Evolutionary conservation across 1,284 basidiomycete genomes (phyloP), one percentile per base, ranked within the genome.

Genomic region (Polyporus tsugae): DNA sequence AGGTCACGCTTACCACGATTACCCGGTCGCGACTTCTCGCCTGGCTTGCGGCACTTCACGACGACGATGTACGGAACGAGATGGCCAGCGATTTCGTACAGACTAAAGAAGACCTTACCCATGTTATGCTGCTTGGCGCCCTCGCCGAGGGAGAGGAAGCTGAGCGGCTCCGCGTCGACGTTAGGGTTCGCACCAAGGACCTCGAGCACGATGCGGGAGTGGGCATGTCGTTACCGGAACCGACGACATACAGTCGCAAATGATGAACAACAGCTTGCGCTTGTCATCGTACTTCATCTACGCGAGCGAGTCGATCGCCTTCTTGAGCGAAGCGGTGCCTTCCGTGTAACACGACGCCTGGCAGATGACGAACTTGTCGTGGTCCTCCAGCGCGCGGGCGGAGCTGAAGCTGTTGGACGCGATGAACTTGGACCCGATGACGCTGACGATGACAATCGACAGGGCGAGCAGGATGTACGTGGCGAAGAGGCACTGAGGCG

Each of bases 191-290:
- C 95, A 65, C 98, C 98, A 17, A 99, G 90, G 72, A 99, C 96
- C 78, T 99, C 97, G 60, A 99, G 86, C 3, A 98, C 97, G 72
- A 99, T 98, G 60, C 95, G 88, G 1, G 95, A 0, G 95, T 97
- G 9, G 95, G 93, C 52, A 92, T 86, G 80, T 97, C 94, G 80
- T 98, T 98, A 4, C 96, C 96, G 17, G 93, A 93, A 79, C 98
- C 97, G 70, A 99, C 94, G 74, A 99, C 99, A 97, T 99, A 75
- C 98, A 97, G 80, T 99, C 97, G 78, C 98, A 99, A 76, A 99
- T 94, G 81, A 99, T 85, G 73, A 98, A 91, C 36, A 99, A 83
- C 4, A 99, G 84, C 82, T 99, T 99, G 66, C 96, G 94, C 82
- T 99, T 99, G 84, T 99, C 96, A 77, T 99, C 97, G 78, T 99